Percentiles rank a stretch among this genome's conserved stretches.
Conservation (phyloP, 179 eudicot species). For the Spinacia oleracea region DNA sequence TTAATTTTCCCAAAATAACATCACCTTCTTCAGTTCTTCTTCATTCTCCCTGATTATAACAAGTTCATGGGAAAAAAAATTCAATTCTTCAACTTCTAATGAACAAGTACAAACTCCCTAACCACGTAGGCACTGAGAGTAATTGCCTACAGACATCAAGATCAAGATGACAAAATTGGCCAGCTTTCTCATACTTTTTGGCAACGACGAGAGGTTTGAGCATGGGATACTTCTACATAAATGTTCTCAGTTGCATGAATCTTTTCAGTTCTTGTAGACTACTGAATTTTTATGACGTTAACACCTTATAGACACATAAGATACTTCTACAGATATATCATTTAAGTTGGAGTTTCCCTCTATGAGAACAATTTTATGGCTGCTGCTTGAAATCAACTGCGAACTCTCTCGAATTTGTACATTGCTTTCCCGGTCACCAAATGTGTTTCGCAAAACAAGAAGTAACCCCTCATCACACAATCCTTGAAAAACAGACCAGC, state of each 20-base stretch:
- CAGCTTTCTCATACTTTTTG: slow-evolving; percentile 23
- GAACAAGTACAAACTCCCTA: slow-evolving; percentile 15
- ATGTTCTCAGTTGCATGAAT: neutral
- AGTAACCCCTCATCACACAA: neutral
- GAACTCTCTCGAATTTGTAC: slow-evolving; percentile 2
- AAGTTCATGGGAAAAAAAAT: too few relatives aligned
- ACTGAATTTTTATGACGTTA: neutral
- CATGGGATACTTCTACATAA: slow-evolving; percentile 17
- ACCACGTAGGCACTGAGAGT: slow-evolving; percentile 14
- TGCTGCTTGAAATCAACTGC: neutral
- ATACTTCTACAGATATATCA: neutral
- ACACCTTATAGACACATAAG: slow-evolving; percentile 20
- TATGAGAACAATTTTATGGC: neutral
- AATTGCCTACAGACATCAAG: slow-evolving; percentile 19
- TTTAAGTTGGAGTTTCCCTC: neutral
- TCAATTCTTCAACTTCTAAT: too few relatives aligned
- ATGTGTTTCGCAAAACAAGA: neutral
- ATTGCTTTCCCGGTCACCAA: neutral
- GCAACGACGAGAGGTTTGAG: slow-evolving; percentile 4
- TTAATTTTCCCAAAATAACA: too few relatives aligned
- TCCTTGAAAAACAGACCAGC: neutral
- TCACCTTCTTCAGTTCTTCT: too few relatives aligned
- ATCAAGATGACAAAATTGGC: slow-evolving; percentile 17
- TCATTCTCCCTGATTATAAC: too few relatives aligned
- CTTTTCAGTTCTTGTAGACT: neutral